phyloP scores from a whole-genome alignment of 108 stramenopile genomes.

The Cyclotella choctawhatcheeana region DNA sequence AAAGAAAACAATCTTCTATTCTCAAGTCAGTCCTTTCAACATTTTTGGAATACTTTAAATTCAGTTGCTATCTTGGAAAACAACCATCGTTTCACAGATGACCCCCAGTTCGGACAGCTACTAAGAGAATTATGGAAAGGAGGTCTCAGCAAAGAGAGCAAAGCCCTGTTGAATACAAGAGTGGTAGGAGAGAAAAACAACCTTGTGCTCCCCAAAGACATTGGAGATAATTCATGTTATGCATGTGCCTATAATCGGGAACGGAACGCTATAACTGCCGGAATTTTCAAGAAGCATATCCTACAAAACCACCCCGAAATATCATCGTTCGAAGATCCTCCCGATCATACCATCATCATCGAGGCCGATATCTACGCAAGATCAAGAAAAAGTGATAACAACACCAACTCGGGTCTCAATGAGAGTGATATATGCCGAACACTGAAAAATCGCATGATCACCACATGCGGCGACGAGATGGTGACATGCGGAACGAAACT shows the following conservation, averaged over 20 bases:
- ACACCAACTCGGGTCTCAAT: slow-evolving; percentile 16
- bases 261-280: slow-evolving; percentile 21
- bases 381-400: neutral
- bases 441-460: slow-evolving; percentile 8
- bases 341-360: slow-evolving; percentile 29
- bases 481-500: slow-evolving; percentile 16
- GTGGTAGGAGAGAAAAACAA: neutral
- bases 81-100: slow-evolving; percentile 24
- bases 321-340: neutral
- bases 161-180: slow-evolving; percentile 6
- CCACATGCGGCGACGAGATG: slow-evolving; percentile 23
- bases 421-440: too few relatives aligned
- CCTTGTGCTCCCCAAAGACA: slow-evolving; percentile 4
- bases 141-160: neutral
- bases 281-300: slow-evolving; percentile 18
- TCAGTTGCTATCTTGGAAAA: slow-evolving; percentile 17
- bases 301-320: slow-evolving; percentile 10
- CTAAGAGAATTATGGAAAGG: slow-evolving; percentile 24
- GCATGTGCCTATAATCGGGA: slow-evolving; percentile 32
- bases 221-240: slow-evolving; percentile 29
- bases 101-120: slow-evolving; percentile 14
- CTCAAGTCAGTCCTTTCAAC: neutral
- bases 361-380: slow-evolving; percentile 19
- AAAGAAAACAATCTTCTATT: slow-evolving; percentile 9
- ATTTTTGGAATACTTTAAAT: slow-evolving; percentile 19